Evolutionary conservation across 2,329 filamentous ascomycete species (phyloP).

Genomic region (Hymenoscyphus linearis): DNA sequence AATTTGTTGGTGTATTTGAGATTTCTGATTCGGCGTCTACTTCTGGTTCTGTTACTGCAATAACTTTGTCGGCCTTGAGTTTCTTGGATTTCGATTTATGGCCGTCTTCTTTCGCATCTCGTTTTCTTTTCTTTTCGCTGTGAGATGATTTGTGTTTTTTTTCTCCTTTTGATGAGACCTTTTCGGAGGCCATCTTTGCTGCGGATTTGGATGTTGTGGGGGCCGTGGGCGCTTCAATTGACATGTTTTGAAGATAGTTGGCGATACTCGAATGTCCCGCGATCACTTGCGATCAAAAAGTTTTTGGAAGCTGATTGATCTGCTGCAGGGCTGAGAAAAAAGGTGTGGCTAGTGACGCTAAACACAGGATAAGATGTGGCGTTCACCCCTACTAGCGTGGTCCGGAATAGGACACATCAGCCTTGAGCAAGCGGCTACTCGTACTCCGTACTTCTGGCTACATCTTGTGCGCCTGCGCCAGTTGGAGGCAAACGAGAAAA

Average conservation of each 20-base stretch:
- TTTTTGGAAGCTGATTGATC: too few species aligned
- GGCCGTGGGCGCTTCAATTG: constrained; percentile 21
- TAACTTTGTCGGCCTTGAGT: constrained; percentile 36
- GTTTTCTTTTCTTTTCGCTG: constrained; percentile 40
- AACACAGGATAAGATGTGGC: not conserved
- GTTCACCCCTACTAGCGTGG: constrained; percentile 18
- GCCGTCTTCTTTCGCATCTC: constrained; percentile 36
- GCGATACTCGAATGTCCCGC: not conserved
- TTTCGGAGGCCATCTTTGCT: constrained; percentile 20
- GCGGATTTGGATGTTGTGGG: constrained; percentile 1
- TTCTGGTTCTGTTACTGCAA: not conserved
- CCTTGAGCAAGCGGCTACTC: too few species aligned
- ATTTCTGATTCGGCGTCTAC: not conserved
- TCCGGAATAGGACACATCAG: constrained; percentile 10
- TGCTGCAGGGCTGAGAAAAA: constrained; percentile 12
- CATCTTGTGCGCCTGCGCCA: too few species aligned
- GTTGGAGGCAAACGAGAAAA: not conserved
- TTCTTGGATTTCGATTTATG: constrained; percentile 43
- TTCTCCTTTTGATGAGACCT: constrained; percentile 28
- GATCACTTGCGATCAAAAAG: constrained; percentile 12
- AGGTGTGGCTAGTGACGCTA: too few species aligned
- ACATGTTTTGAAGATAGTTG: constrained; percentile 17
- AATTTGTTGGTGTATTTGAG: too few species aligned
- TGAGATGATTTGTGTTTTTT: constrained; percentile 35
- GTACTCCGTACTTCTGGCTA: too few species aligned